phyloP scores from a whole-genome alignment of 2,329 filamentous ascomycete genomes.

The Trichoderma harzianum region DNA sequence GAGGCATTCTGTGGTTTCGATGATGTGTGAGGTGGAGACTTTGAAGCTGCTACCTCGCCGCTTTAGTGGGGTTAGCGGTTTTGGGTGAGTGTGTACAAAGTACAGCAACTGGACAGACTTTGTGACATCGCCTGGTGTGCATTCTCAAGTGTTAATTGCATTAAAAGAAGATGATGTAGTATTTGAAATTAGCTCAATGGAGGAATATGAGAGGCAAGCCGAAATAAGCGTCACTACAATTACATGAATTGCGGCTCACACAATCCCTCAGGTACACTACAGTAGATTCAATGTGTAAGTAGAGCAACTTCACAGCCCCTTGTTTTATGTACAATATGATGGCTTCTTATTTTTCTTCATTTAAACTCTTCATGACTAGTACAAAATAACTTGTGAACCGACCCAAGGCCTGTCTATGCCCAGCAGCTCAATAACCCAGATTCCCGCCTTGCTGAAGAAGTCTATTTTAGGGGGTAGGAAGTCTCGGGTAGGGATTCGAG shows the following conservation, averaged over 20 bases:
- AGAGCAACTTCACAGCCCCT: neutral
- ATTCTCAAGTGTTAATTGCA: neutral
- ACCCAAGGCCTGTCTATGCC: neutral
- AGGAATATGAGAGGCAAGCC: neutral
- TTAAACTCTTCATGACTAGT: conserved; percentile 11
- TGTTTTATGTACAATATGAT: conserved; percentile 14
- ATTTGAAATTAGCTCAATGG: neutral
- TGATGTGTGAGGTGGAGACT: conserved; percentile 28
- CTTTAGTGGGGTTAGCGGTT: conserved; percentile 15
- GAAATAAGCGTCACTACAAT: neutral
- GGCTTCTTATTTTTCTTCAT: neutral
- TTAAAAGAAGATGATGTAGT: neutral
- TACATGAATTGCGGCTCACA: neutral
- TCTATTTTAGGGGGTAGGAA: conserved; percentile 70
- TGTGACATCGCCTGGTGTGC: neutral
- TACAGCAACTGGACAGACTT: neutral
- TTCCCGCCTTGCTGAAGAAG: conserved; percentile 5
- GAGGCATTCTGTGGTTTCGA: conserved; percentile 35
- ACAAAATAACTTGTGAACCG: conserved; percentile 3
- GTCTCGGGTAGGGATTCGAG: conserved; percentile 78
- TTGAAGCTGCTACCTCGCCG: conserved; percentile 9
- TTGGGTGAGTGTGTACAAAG: neutral
- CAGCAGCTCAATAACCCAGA: neutral
- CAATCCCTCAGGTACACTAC: neutral
- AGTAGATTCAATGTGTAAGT: neutral